A percentile compares a stretch with the other conserved stretches of the same genome.
phyloP scores from a whole-genome alignment of 352 stramenopile species.

The Phytophthora brassicae region DNA sequence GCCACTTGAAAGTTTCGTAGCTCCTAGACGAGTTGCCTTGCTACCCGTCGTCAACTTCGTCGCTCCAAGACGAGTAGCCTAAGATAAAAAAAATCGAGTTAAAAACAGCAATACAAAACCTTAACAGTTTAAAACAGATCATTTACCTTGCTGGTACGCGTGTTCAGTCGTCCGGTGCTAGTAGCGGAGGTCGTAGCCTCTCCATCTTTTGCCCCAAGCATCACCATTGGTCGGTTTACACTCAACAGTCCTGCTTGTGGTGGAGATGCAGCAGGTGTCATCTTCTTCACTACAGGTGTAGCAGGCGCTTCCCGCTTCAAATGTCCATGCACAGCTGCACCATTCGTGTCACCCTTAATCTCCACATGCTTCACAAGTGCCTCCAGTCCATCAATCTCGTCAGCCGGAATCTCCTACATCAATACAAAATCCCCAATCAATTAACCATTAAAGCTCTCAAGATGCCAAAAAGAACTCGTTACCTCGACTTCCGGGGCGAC shows the following conservation, averaged over 20 bases:
- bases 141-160: slow-evolving; percentile 57
- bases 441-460: background rate
- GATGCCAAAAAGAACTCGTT: slow-evolving; percentile 19
- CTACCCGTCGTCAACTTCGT: slow-evolving; percentile 39
- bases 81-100: background rate
- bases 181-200: slow-evolving; percentile 45
- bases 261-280: slow-evolving; percentile 11
- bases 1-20: slow-evolving; percentile 75
- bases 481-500: slow-evolving; percentile 36
- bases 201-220: slow-evolving; percentile 54
- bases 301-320: slow-evolving; percentile 46
- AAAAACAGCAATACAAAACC: background rate
- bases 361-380: slow-evolving; percentile 80
- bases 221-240: slow-evolving; percentile 69
- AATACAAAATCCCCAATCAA: slow-evolving; percentile 2
- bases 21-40: slow-evolving; percentile 60
- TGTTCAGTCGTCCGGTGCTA: slow-evolving; percentile 55
- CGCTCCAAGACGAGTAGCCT: slow-evolving; percentile 33
- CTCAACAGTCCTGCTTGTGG: slow-evolving; percentile 42
- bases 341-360: slow-evolving; percentile 39
- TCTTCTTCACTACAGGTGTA: slow-evolving; percentile 24
- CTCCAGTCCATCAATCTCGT: slow-evolving; percentile 73
- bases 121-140: background rate
- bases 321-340: slow-evolving; percentile 43
- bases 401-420: slow-evolving; percentile 33